Base-by-base conservation (phyloP, 257 asterid species). In the Datura wrightii region DNA sequence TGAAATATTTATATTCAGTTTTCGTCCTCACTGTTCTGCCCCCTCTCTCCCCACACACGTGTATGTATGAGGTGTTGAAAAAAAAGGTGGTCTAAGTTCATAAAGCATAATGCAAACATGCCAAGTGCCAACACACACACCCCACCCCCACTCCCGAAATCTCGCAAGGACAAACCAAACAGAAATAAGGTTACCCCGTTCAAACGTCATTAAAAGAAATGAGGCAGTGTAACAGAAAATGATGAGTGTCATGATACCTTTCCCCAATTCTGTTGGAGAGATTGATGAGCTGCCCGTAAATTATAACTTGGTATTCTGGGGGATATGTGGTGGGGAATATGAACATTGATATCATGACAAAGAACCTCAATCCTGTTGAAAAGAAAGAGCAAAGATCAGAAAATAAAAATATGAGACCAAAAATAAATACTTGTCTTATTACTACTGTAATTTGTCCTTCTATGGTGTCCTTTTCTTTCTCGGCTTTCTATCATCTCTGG, bases 251-350 rank as follows among this genome's bases (percentile, higher is more conserved):
- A 50, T 10, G 55, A 5, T 88, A 94, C 98, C 98, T 94, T 91
- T 87, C 98, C 98, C 98, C 98, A 97, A 85, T 94, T 95, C 84
- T 93, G 86, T 82, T 92, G 97, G 84, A 97, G 96, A 82, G 98
- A 93, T 82, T 93, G 87, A 87, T 97, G 98, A 88, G 99, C 97
- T 9, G 92, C 94, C 83, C 94, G 87, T 85, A 97, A 85, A 89
- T 95, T 94, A 72, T 95, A 95, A 94, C 97, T 94, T 15, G 99
- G 98, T 89, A 97, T 95, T 89, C 97, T 90, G 9, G 98, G 87
- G 80, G 99, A 97, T 83, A 94, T 91, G 82, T 95, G 98, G 87
- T 97, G 99, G 66, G 99, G 99, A 79, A 97, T 91, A 90, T 95
- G 99, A 31, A 97, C 98, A 84, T 94, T 97, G 88, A 97, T 95